These are phyloP conservation scores for Vaccinium vitisidaea DNA, from an alignment of 148 eudicot species.

Conservation along the genomic window DNA sequence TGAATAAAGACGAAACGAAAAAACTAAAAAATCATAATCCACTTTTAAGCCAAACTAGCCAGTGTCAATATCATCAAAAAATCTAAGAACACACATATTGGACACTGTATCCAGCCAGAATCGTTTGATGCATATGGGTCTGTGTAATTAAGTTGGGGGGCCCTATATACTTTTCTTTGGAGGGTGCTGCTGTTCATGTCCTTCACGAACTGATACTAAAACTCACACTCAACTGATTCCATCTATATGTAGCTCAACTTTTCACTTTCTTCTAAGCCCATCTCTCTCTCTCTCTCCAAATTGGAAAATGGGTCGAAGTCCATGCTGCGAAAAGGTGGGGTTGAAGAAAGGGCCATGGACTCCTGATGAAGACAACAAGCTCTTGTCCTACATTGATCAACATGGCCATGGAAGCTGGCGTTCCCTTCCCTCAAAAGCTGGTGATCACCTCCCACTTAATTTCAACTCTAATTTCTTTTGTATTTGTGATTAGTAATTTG, in stretches of 20 bases:
- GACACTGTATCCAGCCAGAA: too few relatives aligned
- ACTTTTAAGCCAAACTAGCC: too few relatives aligned
- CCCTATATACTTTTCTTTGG: too few relatives aligned
- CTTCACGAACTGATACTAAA: neutral
- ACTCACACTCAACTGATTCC: constrained; percentile 25
- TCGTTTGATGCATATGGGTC: too few relatives aligned
- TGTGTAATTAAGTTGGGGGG: too few relatives aligned
- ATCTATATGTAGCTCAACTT: constrained; percentile 35
- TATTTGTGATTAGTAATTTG: too few relatives aligned
- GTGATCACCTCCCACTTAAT: constrained; percentile 24
- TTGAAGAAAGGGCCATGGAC: constrained; percentile 98
- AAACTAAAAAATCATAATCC: too few relatives aligned
- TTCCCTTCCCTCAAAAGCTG: constrained; percentile 81
- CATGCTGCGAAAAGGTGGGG: constrained; percentile 87
- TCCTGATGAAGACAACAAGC: constrained; percentile 95
- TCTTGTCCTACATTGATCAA: constrained; percentile 80
- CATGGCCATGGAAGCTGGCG: constrained; percentile 99
- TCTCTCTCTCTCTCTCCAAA: neutral
- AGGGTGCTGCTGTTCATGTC: neutral
- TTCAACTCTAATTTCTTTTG: neutral
- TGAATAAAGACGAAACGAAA: too few relatives aligned
- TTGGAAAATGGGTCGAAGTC: constrained; percentile 76
- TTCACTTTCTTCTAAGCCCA: neutral
- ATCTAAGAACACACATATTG: too few relatives aligned
- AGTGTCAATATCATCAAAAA: too few relatives aligned